Percentiles rank a stretch among this genome's conserved stretches.
These are phyloP conservation scores for Geranium brycei DNA, from an alignment of 345 rosid genomes.

Conservation along the genomic window DNA sequence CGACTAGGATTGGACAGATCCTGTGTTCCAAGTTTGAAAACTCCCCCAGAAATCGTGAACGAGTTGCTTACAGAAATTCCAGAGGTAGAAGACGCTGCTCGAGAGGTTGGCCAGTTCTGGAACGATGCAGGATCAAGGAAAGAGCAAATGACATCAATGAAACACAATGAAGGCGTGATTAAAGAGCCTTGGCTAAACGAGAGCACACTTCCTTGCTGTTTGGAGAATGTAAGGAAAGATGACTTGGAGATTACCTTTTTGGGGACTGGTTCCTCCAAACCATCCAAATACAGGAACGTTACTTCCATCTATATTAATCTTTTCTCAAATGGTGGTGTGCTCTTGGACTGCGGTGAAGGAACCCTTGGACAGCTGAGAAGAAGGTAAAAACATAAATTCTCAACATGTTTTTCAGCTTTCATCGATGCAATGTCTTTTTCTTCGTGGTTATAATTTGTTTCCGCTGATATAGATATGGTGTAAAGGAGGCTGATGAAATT, in stretches of 20 bases:
- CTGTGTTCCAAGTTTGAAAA: slow-evolving; percentile 32
- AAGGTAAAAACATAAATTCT: slow-evolving; percentile 26
- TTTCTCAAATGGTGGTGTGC: slow-evolving; percentile 63
- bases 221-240: slow-evolving; percentile 60
- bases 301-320: slow-evolving; percentile 64
- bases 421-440: background rate
- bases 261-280: slow-evolving; percentile 98
- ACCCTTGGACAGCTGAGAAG: slow-evolving; percentile 89
- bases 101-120: slow-evolving; percentile 45
- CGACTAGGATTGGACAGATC: slow-evolving; percentile 71
- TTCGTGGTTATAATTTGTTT: background rate
- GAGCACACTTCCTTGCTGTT: slow-evolving; percentile 50
- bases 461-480: slow-evolving; percentile 41
- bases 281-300: slow-evolving; percentile 88
- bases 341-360: slow-evolving; percentile 94
- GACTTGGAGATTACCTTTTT: slow-evolving; percentile 84
- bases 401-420: too few species aligned
- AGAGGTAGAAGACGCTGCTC: slow-evolving; percentile 49
- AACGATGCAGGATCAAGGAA: slow-evolving; percentile 17
- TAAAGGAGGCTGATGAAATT: slow-evolving; percentile 60
- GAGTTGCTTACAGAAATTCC: slow-evolving; percentile 65
- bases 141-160: slow-evolving; percentile 11
- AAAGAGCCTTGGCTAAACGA: slow-evolving; percentile 73
- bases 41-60: slow-evolving; percentile 37
- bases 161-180: slow-evolving; percentile 22